Conservation (phyloP, 164 flowering plant genomes). For the Stephania cephalantha region DNA sequence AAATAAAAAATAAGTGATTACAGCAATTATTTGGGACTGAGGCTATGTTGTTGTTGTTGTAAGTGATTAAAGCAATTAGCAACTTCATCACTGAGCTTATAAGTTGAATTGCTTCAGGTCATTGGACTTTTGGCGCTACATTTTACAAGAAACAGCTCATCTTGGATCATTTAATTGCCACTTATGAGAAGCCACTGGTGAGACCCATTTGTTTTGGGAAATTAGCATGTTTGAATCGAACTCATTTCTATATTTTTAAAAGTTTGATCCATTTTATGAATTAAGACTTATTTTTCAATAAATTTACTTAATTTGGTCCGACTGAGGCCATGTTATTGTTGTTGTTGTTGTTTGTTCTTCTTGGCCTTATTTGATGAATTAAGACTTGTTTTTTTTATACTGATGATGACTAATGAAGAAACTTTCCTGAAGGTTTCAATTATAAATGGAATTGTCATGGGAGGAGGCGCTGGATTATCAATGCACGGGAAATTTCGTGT, state of each 20-base stretch:
- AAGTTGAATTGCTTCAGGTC: background rate
- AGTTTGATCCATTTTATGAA: too few relatives aligned
- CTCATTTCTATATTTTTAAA: too few relatives aligned
- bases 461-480: slow-evolving; percentile 15
- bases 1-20: background rate
- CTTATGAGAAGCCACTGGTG: background rate
- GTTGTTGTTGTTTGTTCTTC: too few relatives aligned
- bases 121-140: background rate
- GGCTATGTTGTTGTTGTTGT: too few relatives aligned
- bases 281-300: too few relatives aligned
- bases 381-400: too few relatives aligned
- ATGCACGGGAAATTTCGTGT: slow-evolving; percentile 15
- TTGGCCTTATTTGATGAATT: too few relatives aligned
- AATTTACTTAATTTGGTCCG: too few relatives aligned
- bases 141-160: slow-evolving; percentile 4
- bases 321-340: too few relatives aligned
- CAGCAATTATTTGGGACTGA: too few relatives aligned
- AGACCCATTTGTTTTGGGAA: background rate
- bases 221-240: too few relatives aligned
- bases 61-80: background rate
- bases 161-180: slow-evolving; percentile 1
- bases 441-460: slow-evolving; percentile 18
- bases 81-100: background rate
- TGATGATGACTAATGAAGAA: background rate
- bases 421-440: slow-evolving; percentile 11